phyloP scores from a whole-genome alignment of 352 stramenopile genomes.

The Globisporangium nodosum region DNA sequence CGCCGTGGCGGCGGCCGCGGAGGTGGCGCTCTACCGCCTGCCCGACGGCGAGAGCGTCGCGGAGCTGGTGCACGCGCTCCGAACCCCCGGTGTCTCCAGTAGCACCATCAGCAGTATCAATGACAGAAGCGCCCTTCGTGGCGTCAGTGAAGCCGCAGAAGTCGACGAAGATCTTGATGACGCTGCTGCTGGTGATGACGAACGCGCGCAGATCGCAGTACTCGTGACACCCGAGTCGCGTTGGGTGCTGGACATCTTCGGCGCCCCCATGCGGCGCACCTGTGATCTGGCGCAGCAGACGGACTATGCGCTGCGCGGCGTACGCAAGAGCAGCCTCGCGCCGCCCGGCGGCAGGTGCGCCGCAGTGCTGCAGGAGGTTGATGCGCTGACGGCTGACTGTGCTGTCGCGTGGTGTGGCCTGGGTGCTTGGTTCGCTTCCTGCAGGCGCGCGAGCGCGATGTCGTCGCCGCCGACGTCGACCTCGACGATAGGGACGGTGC shows the following conservation, averaged over 20 bases:
- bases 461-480: constrained; percentile 10
- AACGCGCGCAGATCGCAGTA: constrained; percentile 12
- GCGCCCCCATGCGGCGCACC: constrained; percentile 37
- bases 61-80: neutral
- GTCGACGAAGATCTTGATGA: neutral
- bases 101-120: too few relatives aligned
- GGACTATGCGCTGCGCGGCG: constrained; percentile 44
- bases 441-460: constrained; percentile 19
- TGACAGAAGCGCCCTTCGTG: neutral
- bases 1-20: constrained; percentile 38
- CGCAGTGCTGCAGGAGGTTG: neutral
- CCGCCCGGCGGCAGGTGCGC: constrained; percentile 10
- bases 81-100: too few relatives aligned
- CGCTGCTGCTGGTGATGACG: neutral
- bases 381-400: neutral
- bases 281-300: constrained; percentile 53
- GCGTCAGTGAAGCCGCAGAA: too few relatives aligned
- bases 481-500: constrained; percentile 2
- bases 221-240: constrained; percentile 35
- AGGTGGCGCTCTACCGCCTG: constrained; percentile 60
- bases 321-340: constrained; percentile 27
- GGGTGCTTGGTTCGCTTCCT: neutral
- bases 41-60: constrained; percentile 41
- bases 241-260: constrained; percentile 81
- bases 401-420: neutral